A percentile compares a stretch with the other conserved stretches of the same genome.
phyloP scores from a whole-genome alignment of 2,329 filamentous ascomycete genomes.

The Aspergillus sp. region DNA sequence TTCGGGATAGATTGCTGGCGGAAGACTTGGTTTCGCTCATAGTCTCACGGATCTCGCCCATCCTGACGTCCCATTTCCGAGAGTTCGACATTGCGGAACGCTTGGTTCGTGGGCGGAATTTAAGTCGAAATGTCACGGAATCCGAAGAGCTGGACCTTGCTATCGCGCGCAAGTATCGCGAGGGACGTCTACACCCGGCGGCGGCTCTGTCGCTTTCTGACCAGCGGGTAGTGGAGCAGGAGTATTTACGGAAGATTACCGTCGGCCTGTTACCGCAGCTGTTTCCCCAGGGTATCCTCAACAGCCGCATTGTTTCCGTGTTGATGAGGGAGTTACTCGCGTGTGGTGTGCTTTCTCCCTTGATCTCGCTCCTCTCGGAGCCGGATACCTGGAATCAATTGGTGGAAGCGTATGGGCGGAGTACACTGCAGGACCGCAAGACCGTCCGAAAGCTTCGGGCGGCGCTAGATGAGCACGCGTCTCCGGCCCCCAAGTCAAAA shows the following conservation, averaged over 20 bases:
- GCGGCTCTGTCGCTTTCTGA: constrained; percentile 76
- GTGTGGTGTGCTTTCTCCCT: constrained; percentile 77
- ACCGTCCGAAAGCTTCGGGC: constrained; percentile 86
- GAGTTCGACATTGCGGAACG: constrained; percentile 88
- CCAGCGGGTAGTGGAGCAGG: constrained; percentile 74
- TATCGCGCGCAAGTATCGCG: constrained; percentile 86
- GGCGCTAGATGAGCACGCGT: constrained; percentile 87
- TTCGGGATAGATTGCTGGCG: constrained; percentile 62
- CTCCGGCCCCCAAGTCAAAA: constrained; percentile 59
- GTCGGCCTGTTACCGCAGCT: constrained; percentile 63
- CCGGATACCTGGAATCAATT: constrained; percentile 97
- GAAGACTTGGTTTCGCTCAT: constrained; percentile 77
- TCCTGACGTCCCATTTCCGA: constrained; percentile 77
- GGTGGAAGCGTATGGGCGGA: constrained; percentile 78
- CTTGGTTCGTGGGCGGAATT: constrained; percentile 72
- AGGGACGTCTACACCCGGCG: constrained; percentile 80
- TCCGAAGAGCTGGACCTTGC: constrained; percentile 92
- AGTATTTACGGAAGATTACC: constrained; percentile 71
- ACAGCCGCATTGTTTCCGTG: constrained; percentile 69
- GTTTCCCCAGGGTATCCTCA: constrained; percentile 62
- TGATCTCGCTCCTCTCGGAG: constrained; percentile 72
- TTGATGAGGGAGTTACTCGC: constrained; percentile 84
- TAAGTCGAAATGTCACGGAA: constrained; percentile 85
- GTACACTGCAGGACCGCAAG: constrained; percentile 87
- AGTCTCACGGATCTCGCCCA: constrained; percentile 73